Base-by-base conservation (phyloP, 306 rosid species). In the Trifolium fragiferum region DNA sequence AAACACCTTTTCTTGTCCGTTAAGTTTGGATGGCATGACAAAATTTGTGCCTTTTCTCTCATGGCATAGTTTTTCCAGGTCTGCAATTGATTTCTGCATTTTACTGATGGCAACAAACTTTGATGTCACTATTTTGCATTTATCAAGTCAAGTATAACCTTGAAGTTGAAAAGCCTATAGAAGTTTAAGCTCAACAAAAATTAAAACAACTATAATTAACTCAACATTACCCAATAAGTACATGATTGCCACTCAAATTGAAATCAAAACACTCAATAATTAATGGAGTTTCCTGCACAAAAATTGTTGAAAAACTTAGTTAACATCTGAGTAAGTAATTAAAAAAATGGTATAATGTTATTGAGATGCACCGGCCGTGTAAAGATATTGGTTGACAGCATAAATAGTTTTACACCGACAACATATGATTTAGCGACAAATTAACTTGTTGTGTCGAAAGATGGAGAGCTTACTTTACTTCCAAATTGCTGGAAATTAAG, bases 231-330 rank as follows among this genome's bases (percentile, higher is more conserved):
- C 98, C 97, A 32, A 94, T 80, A 30, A 91, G 91, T 33, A 43
- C 86, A 70, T 94, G 98, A 76, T 82, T 72, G 67, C 98, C 98
- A 55, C 43, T 82, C 72, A 76, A 86, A 83, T 94, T 90, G 88
- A 94, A 94, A 88, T 91, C 92, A 82, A 88, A 94, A 80, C 98
- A 91, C 86, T 94, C 98, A 1, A 94, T 87, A 23, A 86, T 15
- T 81, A 94, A 77, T 23, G 93, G 96, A 80, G 78, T 86, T 3
- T 91, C 98, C 98, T 94, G 88, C 73, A 70, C 60, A 19, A 3
- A 63, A 71, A 46, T 57, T 10, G 44, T 49, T 49, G 55, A 40
- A 68, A 66, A 71, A 18, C 59, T 47, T 32, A 59, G 18, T 27
- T 35, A 81, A 35, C 63, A 72, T 62, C 55, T 15, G 53, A 53